Evolutionary conservation across 208 protist species (phyloP).

Genomic region (Acanthamoeba castellanii): DNA sequence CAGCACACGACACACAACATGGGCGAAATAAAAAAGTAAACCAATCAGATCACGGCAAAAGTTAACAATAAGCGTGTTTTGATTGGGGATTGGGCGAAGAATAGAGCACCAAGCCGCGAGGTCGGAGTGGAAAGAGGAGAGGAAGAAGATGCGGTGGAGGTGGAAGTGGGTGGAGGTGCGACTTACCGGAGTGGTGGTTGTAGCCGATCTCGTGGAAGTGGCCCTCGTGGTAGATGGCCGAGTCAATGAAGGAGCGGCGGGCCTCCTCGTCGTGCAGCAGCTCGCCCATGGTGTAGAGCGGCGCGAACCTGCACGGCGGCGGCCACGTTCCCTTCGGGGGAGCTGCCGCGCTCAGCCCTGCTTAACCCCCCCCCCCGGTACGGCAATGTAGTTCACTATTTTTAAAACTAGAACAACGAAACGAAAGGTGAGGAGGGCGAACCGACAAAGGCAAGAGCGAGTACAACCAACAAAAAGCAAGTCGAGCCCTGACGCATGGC

Average conservation of each 20-base stretch:
- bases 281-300: slow-evolving; percentile 10
- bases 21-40: no score
- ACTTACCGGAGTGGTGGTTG: slow-evolving; percentile 9
- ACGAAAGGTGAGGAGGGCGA: no score
- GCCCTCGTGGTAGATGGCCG: slow-evolving; percentile 53
- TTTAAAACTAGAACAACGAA: no score
- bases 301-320: slow-evolving; percentile 42
- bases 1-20: background rate
- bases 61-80: no score
- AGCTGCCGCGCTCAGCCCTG: background rate
- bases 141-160: background rate
- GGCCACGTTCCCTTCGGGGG: slow-evolving; percentile 7
- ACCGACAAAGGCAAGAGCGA: no score
- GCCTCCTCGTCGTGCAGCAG: slow-evolving; percentile 14
- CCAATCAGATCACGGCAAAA: background rate
- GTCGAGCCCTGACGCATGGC: no score
- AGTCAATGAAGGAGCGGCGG: background rate
- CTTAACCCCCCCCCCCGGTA: no score
- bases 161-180: background rate
- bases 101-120: no score
- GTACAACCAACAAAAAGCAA: no score
- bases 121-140: background rate
- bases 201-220: slow-evolving; percentile 33
- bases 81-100: background rate
- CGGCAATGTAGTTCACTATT: no score